Evolutionary conservation across 192 early-diverging fungal species (phyloP).

Genomic region (Podochytrium sp.): DNA sequence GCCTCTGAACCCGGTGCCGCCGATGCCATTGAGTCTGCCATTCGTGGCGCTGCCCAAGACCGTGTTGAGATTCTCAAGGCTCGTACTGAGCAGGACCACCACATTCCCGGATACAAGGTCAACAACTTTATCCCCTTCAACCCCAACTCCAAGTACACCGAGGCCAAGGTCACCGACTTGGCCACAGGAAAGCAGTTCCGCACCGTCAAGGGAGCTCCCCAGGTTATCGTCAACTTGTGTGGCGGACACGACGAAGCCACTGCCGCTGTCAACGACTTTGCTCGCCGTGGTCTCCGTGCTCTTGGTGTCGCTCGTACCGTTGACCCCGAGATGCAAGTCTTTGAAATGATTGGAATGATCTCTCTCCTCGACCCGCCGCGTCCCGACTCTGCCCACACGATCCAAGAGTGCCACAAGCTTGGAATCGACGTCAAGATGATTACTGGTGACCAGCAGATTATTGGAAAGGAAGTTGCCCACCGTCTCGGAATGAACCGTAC

Average conservation of each 20-base stretch:
- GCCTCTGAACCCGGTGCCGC: slow-evolving; percentile 87
- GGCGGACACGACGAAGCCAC: slow-evolving; percentile 76
- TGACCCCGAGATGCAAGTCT: slow-evolving; percentile 65
- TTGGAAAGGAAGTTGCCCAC: slow-evolving; percentile 89
- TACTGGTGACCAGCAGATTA: slow-evolving; percentile 94
- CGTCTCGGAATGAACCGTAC: slow-evolving; percentile 88
- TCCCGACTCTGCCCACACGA: slow-evolving; percentile 86
- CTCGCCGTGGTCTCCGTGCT: slow-evolving; percentile 86
- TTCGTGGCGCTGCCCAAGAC: slow-evolving; percentile 79
- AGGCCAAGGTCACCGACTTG: slow-evolving; percentile 80
- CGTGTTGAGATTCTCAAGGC: slow-evolving; percentile 70
- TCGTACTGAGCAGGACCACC: slow-evolving; percentile 57
- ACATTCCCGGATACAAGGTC: slow-evolving; percentile 92
- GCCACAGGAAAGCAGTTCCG: slow-evolving; percentile 77
- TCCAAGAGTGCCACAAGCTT: slow-evolving; percentile 77
- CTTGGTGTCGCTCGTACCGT: slow-evolving; percentile 89
- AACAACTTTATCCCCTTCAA: slow-evolving; percentile 93
- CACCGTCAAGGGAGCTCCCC: slow-evolving; percentile 93
- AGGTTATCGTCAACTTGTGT: slow-evolving; percentile 80
- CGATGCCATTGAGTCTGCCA: slow-evolving; percentile 87
- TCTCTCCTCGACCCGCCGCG: slow-evolving; percentile 90
- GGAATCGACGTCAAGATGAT: slow-evolving; percentile 94
- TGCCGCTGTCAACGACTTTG: slow-evolving; percentile 82
- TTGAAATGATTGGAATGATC: slow-evolving; percentile 90
- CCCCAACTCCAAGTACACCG: slow-evolving; percentile 89